Evolutionary conservation across 208 protist species (phyloP).

Genomic region (Balamuthia mandrillaris): DNA sequence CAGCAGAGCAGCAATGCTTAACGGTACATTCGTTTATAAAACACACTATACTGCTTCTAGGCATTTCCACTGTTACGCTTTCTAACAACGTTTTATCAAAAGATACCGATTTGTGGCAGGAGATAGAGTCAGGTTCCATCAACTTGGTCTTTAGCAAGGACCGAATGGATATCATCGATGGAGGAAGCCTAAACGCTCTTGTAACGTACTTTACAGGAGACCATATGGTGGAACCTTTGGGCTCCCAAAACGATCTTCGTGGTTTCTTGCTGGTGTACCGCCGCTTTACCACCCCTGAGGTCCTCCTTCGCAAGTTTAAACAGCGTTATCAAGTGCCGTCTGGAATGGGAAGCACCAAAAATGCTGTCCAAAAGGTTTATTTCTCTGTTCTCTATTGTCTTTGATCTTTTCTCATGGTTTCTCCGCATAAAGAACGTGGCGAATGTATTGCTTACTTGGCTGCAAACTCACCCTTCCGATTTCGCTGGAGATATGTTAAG

Average conservation of each 20-base stretch:
- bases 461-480: too few species aligned
- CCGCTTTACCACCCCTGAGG: not conserved
- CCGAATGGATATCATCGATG: not conserved
- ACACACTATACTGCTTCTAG: not conserved
- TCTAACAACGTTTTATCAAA: not conserved
- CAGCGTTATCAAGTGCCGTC: not conserved
- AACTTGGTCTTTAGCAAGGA: not conserved
- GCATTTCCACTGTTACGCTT: not conserved
- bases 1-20: not conserved
- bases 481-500: too few species aligned
- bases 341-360: not conserved
- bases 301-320: not conserved
- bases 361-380: not conserved
- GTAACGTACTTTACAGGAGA: not conserved
- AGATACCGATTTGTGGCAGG: not conserved
- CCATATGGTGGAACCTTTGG: too few species aligned
- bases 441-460: too few species aligned
- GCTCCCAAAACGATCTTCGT: too few species aligned
- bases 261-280: too few species aligned
- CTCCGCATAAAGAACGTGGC: too few species aligned
- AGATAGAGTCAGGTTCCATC: not conserved
- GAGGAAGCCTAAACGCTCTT: not conserved
- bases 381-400: too few species aligned
- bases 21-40: not conserved
- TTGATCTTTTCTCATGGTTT: too few species aligned